Evolutionary conservation across 2,329 filamentous ascomycete genomes (phyloP).

Genomic region (Fusarium globosum): DNA sequence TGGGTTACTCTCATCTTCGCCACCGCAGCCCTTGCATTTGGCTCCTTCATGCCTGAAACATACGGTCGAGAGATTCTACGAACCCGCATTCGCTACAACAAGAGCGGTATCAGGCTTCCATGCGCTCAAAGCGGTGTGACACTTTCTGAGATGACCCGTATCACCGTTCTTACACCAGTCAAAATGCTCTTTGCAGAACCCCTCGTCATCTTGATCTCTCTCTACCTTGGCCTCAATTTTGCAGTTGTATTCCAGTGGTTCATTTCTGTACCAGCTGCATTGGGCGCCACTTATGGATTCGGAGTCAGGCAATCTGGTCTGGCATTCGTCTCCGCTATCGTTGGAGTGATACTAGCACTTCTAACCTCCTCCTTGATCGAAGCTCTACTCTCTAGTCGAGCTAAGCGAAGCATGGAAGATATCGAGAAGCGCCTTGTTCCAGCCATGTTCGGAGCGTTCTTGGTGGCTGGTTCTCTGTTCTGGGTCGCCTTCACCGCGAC

Average conservation of each 20-base stretch:
- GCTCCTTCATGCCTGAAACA: conserved; percentile 7
- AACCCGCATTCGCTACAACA: conserved; percentile 7
- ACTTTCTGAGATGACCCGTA: background rate
- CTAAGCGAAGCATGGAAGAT: background rate
- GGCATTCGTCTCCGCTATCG: background rate
- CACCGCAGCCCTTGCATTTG: background rate
- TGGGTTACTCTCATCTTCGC: conserved; percentile 2
- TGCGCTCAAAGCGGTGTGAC: background rate
- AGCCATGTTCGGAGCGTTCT: background rate
- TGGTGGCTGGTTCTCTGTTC: background rate
- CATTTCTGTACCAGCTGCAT: background rate
- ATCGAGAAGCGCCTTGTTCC: background rate
- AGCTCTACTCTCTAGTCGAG: background rate
- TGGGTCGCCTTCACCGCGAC: background rate
- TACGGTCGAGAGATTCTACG: background rate
- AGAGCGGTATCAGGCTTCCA: background rate
- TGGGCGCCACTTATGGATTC: background rate
- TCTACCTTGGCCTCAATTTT: conserved; percentile 1
- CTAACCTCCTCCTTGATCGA: background rate
- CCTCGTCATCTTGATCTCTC: background rate
- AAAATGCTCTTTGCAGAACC: conserved; percentile 3
- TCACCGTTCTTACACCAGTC: background rate
- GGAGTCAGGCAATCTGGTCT: background rate
- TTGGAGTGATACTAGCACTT: background rate
- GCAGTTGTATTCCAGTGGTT: conserved; percentile 4